Conservation (phyloP, 169 alveolate genomes). For the Blepharisma undulans region DNA sequence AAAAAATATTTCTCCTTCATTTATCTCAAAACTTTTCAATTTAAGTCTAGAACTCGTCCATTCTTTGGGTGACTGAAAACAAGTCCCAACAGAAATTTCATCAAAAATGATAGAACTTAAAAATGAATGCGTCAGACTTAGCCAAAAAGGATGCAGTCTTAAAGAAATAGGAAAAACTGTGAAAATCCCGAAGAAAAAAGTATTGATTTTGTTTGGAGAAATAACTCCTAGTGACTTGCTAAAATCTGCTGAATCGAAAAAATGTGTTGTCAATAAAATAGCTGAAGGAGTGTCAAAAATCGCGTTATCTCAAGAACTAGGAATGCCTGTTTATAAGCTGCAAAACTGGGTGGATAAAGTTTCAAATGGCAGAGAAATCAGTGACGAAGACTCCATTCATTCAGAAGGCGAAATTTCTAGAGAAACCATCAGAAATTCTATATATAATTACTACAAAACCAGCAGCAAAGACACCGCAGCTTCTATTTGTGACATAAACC, state of each 20-base stretch:
- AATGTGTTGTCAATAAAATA: neutral
- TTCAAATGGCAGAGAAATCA: neutral
- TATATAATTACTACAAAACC: neutral
- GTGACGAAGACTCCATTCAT: neutral
- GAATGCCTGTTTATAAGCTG: neutral
- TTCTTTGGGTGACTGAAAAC: neutral
- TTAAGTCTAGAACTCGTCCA: neutral
- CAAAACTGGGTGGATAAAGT: neutral
- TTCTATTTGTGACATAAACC: neutral
- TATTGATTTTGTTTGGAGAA: neutral
- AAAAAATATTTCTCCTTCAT: neutral
- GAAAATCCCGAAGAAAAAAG: neutral
- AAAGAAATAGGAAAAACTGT: neutral
- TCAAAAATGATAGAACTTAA: neutral
- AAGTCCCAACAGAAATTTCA: neutral
- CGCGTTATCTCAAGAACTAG: neutral
- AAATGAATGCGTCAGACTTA: neutral
- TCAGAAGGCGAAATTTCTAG: neutral
- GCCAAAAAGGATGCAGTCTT: neutral
- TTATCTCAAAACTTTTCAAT: neutral
- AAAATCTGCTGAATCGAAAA: neutral
- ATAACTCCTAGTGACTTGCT: neutral
- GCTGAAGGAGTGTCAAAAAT: neutral
- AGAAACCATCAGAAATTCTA: neutral
- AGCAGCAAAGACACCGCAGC: neutral